Percentiles rank a stretch among this genome's conserved stretches.
phyloP scores from a whole-genome alignment of 2,329 filamentous ascomycete genomes.

The Chalaropsis ovoidea region DNA sequence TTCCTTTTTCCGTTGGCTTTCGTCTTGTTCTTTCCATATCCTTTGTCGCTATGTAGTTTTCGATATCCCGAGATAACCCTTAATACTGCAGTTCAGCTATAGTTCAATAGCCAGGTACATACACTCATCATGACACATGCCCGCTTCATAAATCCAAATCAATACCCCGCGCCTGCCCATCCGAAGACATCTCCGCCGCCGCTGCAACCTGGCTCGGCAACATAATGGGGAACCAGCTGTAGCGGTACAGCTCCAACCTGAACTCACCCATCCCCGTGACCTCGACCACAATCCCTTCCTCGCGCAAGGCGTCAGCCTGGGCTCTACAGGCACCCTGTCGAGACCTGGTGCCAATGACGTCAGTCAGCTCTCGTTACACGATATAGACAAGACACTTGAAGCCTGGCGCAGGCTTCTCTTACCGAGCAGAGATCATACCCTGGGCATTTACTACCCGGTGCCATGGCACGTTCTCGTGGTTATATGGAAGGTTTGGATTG shows the following conservation, averaged over 20 bases:
- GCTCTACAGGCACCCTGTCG: constrained; percentile 41
- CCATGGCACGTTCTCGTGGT: constrained; percentile 78
- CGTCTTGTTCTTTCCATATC: background rate
- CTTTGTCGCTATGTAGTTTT: background rate
- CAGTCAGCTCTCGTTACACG: background rate
- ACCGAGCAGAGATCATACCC: constrained; percentile 79
- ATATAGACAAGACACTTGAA: too few relatives aligned
- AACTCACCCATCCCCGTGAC: constrained; percentile 43
- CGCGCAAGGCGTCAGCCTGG: constrained; percentile 42
- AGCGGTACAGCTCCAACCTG: constrained; percentile 41
- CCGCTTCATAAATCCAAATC: background rate
- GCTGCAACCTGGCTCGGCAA: constrained; percentile 28
- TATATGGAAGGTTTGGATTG: constrained; percentile 46
- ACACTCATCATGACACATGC: too few relatives aligned
- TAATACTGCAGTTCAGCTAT: background rate
- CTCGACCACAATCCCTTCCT: constrained; percentile 45
- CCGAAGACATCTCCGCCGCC: background rate
- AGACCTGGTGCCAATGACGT: constrained; percentile 33
- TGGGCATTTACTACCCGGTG: constrained; percentile 85
- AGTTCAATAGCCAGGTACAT: background rate
- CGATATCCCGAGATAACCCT: background rate
- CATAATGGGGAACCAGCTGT: constrained; percentile 46
- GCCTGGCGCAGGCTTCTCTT: constrained; percentile 12
- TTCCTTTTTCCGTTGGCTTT: background rate
- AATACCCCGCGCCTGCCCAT: background rate